Conservation (phyloP, 1,139 yeast genomes). For the Suhomyces panamericanus region DNA sequence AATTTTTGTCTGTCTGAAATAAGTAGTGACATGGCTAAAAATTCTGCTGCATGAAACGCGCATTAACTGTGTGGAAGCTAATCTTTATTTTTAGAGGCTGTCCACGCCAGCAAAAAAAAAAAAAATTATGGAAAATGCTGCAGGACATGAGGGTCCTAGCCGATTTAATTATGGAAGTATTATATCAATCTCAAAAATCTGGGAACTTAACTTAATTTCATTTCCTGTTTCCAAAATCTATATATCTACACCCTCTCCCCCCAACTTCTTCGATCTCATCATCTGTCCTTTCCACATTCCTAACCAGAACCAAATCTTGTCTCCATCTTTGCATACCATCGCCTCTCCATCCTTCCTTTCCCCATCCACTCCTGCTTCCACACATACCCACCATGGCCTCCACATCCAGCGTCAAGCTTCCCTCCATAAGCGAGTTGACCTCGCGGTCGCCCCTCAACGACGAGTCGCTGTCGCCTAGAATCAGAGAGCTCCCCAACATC, state of each 20-base stretch:
- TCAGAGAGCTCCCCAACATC: slow-evolving; percentile 11
- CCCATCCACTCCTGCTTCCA: background rate
- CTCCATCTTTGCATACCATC: background rate
- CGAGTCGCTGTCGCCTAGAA: slow-evolving; percentile 14
- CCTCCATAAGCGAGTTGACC: slow-evolving; percentile 41
- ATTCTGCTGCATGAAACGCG: slow-evolving; percentile 13
- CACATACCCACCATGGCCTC: slow-evolving; percentile 3
- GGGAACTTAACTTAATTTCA: slow-evolving; percentile 9
- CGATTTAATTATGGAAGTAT: slow-evolving; percentile 10
- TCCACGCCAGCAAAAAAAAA: slow-evolving; percentile 1
- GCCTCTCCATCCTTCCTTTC: background rate
- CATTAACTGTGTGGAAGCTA: slow-evolving; percentile 12
- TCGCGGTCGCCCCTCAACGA: slow-evolving; percentile 18
- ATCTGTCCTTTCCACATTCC: background rate
- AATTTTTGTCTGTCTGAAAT: slow-evolving; percentile 7
- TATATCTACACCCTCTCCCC: slow-evolving; percentile 5
- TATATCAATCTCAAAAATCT: slow-evolving; percentile 11
- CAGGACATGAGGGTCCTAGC: slow-evolving; percentile 13
- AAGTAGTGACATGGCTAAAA: slow-evolving; percentile 4
- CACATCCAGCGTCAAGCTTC: slow-evolving; percentile 25
- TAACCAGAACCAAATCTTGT: background rate
- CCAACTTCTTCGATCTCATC: slow-evolving; percentile 1
- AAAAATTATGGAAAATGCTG: slow-evolving; percentile 1
- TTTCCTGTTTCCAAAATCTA: slow-evolving; percentile 5
- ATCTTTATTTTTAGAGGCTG: slow-evolving; percentile 10